Evolutionary conservation across 2,329 filamentous ascomycete genomes (phyloP).

Genomic region (Raffaelea ambrosiae): DNA sequence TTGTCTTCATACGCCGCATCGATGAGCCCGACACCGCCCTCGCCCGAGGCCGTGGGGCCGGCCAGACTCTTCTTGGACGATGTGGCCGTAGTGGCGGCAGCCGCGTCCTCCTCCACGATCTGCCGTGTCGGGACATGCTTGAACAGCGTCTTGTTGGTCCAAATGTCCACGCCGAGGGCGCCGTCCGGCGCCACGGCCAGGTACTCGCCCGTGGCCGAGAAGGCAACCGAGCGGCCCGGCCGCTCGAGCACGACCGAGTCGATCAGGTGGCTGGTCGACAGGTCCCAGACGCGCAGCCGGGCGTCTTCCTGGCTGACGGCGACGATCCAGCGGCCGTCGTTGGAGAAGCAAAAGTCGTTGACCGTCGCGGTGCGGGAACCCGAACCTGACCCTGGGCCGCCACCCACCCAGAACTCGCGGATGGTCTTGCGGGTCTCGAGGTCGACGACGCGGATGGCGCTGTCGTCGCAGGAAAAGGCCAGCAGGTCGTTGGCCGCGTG

Average conservation of each 20-base stretch:
- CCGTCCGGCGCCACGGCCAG: conserved; percentile 82
- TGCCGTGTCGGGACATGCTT: conserved; percentile 79
- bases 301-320: conserved; percentile 77
- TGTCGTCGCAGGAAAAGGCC: conserved; percentile 81
- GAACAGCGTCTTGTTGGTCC: conserved; percentile 91
- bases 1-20: conserved; percentile 64
- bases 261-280: conserved; percentile 90
- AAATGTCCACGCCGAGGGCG: conserved; percentile 81
- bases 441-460: conserved; percentile 81
- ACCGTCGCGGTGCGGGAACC: conserved; percentile 31
- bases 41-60: conserved; percentile 70
- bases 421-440: conserved; percentile 85
- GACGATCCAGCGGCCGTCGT: conserved; percentile 88
- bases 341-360: conserved; percentile 82
- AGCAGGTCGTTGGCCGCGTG: conserved; percentile 77
- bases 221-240: conserved; percentile 75
- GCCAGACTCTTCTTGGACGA: conserved; percentile 29
- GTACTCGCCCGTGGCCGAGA: conserved; percentile 86
- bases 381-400: too few species aligned
- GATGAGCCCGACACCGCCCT: conserved; percentile 66
- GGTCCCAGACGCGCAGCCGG: conserved; percentile 81
- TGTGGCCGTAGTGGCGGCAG: neutral
- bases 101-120: conserved; percentile 51
- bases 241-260: conserved; percentile 77
- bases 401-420: conserved; percentile 87